Percentiles rank a stretch among this genome's conserved stretches.
These are phyloP conservation scores for Talaromyces sp. DNA, from an alignment of 2,329 filamentous ascomycete genomes.

Conservation along the genomic window DNA sequence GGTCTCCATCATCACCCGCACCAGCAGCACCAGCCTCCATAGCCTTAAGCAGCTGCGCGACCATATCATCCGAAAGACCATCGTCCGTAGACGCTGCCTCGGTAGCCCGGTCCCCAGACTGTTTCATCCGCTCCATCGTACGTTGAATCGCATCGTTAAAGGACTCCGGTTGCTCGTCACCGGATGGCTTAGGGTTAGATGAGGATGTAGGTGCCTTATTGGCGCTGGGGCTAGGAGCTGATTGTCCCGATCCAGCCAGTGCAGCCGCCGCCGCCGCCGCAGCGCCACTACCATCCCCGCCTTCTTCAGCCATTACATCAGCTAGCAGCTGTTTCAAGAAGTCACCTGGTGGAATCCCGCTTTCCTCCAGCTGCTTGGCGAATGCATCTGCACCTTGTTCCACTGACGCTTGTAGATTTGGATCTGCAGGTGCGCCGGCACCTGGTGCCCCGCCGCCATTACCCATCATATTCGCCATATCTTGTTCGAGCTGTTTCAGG, in stretches of 20 bases:
- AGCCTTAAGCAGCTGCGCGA: slow-evolving; percentile 90
- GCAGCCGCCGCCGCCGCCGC: slow-evolving; percentile 18
- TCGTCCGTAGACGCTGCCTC: slow-evolving; percentile 66
- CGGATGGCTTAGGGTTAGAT: background rate
- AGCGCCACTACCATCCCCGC: slow-evolving; percentile 5
- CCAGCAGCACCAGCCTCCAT: slow-evolving; percentile 67
- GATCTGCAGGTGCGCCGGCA: slow-evolving; percentile 9
- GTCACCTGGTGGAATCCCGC: slow-evolving; percentile 36
- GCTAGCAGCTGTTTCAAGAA: slow-evolving; percentile 41
- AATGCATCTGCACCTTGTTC: slow-evolving; percentile 39
- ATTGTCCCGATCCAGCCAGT: background rate
- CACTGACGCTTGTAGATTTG: slow-evolving; percentile 28
- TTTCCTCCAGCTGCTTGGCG: slow-evolving; percentile 40
- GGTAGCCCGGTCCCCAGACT: slow-evolving; percentile 81
- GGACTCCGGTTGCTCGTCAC: slow-evolving; percentile 58
- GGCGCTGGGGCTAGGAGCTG: slow-evolving; percentile 21
- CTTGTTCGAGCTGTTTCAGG: slow-evolving; percentile 80
- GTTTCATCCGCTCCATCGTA: slow-evolving; percentile 96
- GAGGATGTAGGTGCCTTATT: background rate
- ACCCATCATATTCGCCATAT: slow-evolving; percentile 82
- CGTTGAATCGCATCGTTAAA: slow-evolving; percentile 92
- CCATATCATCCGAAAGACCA: slow-evolving; percentile 74
- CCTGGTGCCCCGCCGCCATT: slow-evolving; percentile 25
- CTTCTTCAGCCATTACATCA: slow-evolving; percentile 37
- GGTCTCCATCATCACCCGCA: slow-evolving; percentile 73